Evolutionary conservation across 805 yeast genomes (phyloP).

Genomic region (Candida taoyuanica): DNA sequence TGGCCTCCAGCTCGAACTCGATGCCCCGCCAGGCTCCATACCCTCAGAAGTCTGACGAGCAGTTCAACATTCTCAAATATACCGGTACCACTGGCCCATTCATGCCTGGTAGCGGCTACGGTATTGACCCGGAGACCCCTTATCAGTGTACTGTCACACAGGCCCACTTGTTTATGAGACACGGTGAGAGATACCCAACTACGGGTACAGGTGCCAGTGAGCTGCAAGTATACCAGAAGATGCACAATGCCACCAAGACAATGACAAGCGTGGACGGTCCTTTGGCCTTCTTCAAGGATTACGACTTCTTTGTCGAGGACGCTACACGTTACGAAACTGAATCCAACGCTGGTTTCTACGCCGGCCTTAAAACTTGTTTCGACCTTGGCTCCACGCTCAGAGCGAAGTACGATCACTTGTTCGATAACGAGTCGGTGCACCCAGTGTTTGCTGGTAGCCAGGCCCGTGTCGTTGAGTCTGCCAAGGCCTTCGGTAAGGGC

Average conservation of each 20-base stretch:
- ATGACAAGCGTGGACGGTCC: conserved; percentile 42
- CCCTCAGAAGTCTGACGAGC: conserved; percentile 18
- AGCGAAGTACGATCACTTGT: conserved; percentile 38
- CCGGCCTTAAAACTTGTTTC: conserved; percentile 44
- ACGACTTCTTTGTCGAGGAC: conserved; percentile 44
- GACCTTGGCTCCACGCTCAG: conserved; percentile 43
- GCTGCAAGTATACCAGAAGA: conserved; percentile 26
- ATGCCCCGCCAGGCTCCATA: conserved; percentile 18
- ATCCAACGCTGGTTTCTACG: conserved; percentile 35
- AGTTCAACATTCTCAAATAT: conserved; percentile 33
- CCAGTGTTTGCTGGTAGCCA: conserved; percentile 47
- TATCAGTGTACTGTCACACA: conserved; percentile 53
- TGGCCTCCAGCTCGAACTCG: too few relatives aligned
- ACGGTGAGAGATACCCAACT: conserved; percentile 75
- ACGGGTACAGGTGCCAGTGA: conserved; percentile 30
- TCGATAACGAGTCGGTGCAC: conserved; percentile 32
- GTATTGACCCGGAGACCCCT: conserved; percentile 46
- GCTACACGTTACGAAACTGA: conserved; percentile 39
- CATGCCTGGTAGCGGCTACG: conserved; percentile 46
- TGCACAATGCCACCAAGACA: conserved; percentile 30
- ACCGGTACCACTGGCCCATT: conserved; percentile 59
- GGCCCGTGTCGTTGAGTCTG: conserved; percentile 43
- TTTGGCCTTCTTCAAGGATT: conserved; percentile 48
- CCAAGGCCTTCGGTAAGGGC: conserved; percentile 43
- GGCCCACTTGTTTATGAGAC: conserved; percentile 68